Evolutionary conservation across 768 basidiomycete species (phyloP).

Genomic region (Asterophora lycoperdoides): DNA sequence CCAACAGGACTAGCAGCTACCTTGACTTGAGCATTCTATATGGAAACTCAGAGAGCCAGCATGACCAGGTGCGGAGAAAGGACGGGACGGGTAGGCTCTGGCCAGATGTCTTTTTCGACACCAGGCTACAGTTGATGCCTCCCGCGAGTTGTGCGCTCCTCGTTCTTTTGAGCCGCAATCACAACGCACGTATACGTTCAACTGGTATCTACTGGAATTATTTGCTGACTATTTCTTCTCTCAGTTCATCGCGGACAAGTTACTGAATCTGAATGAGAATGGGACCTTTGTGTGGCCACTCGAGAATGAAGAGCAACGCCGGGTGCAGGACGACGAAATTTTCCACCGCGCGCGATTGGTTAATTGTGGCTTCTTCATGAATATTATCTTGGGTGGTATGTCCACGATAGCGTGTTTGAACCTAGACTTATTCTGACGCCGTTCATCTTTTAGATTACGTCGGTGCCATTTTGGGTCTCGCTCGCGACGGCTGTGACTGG

Average conservation of each 20-base stretch:
- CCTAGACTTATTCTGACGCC: neutral
- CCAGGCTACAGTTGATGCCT: constrained; percentile 64
- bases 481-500: constrained; percentile 61
- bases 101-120: constrained; percentile 69
- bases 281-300: constrained; percentile 36
- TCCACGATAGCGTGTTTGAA: neutral
- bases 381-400: constrained; percentile 57
- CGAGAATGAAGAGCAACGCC: constrained; percentile 20
- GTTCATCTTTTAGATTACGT: constrained; percentile 55
- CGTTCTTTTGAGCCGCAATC: constrained; percentile 67
- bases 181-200: constrained; percentile 48
- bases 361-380: constrained; percentile 70
- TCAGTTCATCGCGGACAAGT: constrained; percentile 66
- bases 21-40: constrained; percentile 75
- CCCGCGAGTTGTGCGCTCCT: constrained; percentile 66
- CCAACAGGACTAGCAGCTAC: constrained; percentile 69
- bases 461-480: constrained; percentile 66
- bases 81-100: constrained; percentile 67
- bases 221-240: constrained; percentile 8
- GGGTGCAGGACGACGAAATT: constrained; percentile 68
- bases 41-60: constrained; percentile 47
- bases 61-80: constrained; percentile 48
- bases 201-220: neutral
- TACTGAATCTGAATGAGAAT: constrained; percentile 66
- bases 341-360: constrained; percentile 71